These are phyloP conservation scores for Chalciporus sp. DNA, from an alignment of 1,284 basidiomycete species.

Conservation along the genomic window DNA sequence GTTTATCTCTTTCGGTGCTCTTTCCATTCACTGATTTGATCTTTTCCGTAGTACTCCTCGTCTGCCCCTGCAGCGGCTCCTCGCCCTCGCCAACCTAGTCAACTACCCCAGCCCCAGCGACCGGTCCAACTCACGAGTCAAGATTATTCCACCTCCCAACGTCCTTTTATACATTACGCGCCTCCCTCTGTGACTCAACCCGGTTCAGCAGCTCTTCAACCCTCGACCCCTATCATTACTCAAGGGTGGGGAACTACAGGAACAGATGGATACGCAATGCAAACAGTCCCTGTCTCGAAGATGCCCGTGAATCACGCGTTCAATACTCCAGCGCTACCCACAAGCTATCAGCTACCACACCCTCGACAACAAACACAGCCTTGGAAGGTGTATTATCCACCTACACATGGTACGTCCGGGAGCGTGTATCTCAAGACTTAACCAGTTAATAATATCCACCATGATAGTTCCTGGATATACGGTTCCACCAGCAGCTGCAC, in stretches of 20 bases:
- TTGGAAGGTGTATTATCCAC: conserved; percentile 16
- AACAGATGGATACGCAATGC: conserved; percentile 14
- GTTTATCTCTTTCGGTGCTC: conserved; percentile 19
- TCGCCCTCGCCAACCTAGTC: conserved; percentile 6
- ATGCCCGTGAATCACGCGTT: background rate
- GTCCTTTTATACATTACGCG: conserved; percentile 9
- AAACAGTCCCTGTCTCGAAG: conserved; percentile 3
- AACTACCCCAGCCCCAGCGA: conserved; percentile 3
- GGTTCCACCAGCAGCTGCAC: background rate
- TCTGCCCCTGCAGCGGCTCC: background rate
- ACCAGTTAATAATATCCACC: conserved; percentile 4
- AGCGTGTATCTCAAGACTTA: background rate
- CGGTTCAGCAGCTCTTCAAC: conserved; percentile 3
- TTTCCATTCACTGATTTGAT: background rate
- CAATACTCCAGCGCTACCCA: conserved; percentile 1
- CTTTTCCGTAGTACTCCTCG: conserved; percentile 14
- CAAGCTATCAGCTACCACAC: conserved; percentile 8
- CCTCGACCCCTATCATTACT: conserved; percentile 1
- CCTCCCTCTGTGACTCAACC: background rate
- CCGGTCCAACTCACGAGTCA: conserved; percentile 2
- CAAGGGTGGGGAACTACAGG: conserved; percentile 1
- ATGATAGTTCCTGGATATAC: conserved; percentile 7
- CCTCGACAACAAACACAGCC: conserved; percentile 11
- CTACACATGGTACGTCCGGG: conserved; percentile 17
- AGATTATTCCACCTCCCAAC: background rate